A percentile compares a stretch with the other conserved stretches of the same genome.
Conservation (phyloP, 345 rosid species). For the Mangifera indica region DNA sequence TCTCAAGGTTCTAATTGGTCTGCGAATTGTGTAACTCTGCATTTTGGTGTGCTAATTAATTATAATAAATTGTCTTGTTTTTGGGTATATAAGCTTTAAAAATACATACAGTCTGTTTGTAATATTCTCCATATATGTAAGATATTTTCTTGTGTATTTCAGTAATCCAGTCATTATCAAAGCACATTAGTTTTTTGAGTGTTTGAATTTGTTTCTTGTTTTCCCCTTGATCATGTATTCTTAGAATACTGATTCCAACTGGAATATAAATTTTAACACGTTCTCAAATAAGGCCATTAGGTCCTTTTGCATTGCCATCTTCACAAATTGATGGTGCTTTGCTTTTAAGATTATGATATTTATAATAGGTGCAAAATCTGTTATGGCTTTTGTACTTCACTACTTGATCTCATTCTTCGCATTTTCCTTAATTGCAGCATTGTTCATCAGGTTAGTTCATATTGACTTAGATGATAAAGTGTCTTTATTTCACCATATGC, state of each 20-base stretch:
- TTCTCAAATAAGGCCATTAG: constrained; percentile 66
- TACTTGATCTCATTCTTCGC: constrained; percentile 10
- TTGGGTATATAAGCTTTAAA: not conserved
- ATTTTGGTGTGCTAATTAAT: not conserved
- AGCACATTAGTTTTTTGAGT: constrained; percentile 23
- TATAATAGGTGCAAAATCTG: constrained; percentile 56
- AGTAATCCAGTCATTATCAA: constrained; percentile 15
- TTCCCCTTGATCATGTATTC: constrained; percentile 25
- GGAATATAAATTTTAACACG: constrained; percentile 57
- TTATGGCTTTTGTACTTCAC: constrained; percentile 29
- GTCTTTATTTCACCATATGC: constrained; percentile 37
- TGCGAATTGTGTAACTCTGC: not conserved
- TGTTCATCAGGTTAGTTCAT: constrained; percentile 45
- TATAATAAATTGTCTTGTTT: not conserved
- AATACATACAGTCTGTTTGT: not conserved
- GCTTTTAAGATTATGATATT: constrained; percentile 64
- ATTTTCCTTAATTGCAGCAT: constrained; percentile 16
- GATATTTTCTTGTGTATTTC: not conserved
- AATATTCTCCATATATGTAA: not conserved
- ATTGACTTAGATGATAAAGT: constrained; percentile 35
- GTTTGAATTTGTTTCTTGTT: constrained; percentile 22
- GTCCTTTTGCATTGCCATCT: constrained; percentile 67
- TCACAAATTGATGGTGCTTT: constrained; percentile 63
- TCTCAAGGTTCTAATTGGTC: not conserved
- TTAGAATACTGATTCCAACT: constrained; percentile 36